Conservation (phyloP, 805 yeast genomes). For the Candida chilensis region DNA sequence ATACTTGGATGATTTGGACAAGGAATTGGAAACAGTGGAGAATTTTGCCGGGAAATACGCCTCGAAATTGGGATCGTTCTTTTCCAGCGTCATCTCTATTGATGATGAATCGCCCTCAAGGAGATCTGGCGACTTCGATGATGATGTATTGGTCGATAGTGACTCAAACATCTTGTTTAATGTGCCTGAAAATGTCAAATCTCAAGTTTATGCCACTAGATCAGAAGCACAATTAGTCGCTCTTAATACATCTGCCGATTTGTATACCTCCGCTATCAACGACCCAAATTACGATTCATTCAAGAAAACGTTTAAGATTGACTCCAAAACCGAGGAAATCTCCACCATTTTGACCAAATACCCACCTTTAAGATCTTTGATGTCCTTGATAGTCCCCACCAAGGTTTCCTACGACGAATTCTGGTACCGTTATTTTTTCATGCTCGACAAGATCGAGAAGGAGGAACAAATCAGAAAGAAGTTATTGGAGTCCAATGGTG, state of each 20-base stretch:
- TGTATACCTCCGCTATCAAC: constrained; percentile 24
- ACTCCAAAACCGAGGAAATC: constrained; percentile 41
- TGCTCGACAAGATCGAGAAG: constrained; percentile 41
- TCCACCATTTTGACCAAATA: constrained; percentile 35
- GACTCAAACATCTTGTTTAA: constrained; percentile 32
- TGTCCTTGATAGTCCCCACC: constrained; percentile 61
- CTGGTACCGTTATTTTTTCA: constrained; percentile 66
- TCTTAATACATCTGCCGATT: constrained; percentile 38
- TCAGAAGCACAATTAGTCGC: constrained; percentile 56
- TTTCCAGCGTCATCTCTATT: constrained; percentile 26
- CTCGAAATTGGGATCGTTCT: constrained; percentile 46
- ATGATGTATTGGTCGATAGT: constrained; percentile 12
- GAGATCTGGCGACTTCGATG: constrained; percentile 4
- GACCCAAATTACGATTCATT: constrained; percentile 19
- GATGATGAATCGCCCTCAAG: constrained; percentile 6
- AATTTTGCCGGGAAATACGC: constrained; percentile 55
- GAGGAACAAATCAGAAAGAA: constrained; percentile 62
- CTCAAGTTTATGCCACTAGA: constrained; percentile 36
- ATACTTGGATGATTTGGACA: constrained; percentile 63
- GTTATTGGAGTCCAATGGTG: constrained; percentile 33
- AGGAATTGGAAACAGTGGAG: constrained; percentile 67
- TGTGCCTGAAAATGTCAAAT: constrained; percentile 22
- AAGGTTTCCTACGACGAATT: constrained; percentile 49
- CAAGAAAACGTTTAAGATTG: constrained; percentile 27
- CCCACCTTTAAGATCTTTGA: constrained; percentile 42